A percentile compares a stretch with the other conserved stretches of the same genome.
These are phyloP conservation scores for Fremontodendron californicum DNA, from an alignment of 345 rosid genomes.

Conservation along the genomic window DNA sequence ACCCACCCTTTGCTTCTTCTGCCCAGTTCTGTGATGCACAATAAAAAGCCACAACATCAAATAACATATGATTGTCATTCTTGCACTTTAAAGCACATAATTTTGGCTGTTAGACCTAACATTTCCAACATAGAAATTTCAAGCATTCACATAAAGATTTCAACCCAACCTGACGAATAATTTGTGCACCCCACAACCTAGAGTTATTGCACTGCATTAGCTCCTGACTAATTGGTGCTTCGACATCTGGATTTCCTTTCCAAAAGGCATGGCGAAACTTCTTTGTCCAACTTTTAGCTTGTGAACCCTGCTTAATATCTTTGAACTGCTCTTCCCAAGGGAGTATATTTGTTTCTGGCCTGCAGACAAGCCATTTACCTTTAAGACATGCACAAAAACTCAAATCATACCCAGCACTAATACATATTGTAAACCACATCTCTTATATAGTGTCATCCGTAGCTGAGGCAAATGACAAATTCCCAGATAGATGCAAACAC, in stretches of 20 bases:
- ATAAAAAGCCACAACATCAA: neutral
- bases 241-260: slow-evolving; percentile 88
- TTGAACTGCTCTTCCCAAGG: slow-evolving; percentile 78
- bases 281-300: slow-evolving; percentile 43
- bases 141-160: too few relatives aligned
- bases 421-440: neutral
- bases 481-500: slow-evolving; percentile 5
- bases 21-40: slow-evolving; percentile 59
- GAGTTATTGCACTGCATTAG: slow-evolving; percentile 68
- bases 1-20: slow-evolving; percentile 69
- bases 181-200: slow-evolving; percentile 61
- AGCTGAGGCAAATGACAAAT: neutral
- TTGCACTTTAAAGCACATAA: neutral
- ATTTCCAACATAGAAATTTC: neutral
- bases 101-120: neutral
- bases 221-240: slow-evolving; percentile 56
- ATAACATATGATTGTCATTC: neutral
- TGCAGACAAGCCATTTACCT: slow-evolving; percentile 22
- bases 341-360: slow-evolving; percentile 81
- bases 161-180: slow-evolving; percentile 68
- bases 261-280: slow-evolving; percentile 67
- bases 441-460: neutral
- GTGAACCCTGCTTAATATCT: slow-evolving; percentile 73
- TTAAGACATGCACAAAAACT: neutral
- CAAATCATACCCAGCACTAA: neutral